Percentiles rank a stretch among this genome's conserved stretches.
Conservation (phyloP, 1,284 basidiomycete genomes). For the Volvariella surrecta region DNA sequence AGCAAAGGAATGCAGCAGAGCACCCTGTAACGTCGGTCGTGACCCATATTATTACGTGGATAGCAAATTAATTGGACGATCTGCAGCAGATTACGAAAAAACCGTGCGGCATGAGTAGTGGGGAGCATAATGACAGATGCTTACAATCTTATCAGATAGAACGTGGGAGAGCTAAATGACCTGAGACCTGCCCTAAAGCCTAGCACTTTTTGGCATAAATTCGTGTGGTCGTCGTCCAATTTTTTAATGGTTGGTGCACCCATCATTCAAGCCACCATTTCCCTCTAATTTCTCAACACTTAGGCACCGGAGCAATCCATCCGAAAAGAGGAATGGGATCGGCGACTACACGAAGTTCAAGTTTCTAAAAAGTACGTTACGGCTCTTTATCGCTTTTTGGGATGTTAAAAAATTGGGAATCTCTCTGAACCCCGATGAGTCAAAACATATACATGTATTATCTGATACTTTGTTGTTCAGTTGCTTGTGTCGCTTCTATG, state of each 20-base stretch:
- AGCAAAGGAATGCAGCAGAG: too few species aligned
- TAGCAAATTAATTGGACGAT: too few species aligned
- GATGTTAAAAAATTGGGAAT: conserved; percentile 79
- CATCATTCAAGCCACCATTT: too few species aligned
- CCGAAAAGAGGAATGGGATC: conserved; percentile 68
- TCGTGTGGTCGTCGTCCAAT: conserved; percentile 9
- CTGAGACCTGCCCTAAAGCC: too few species aligned
- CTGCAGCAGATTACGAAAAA: too few species aligned
- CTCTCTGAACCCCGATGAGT: conserved; percentile 76
- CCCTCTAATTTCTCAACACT: too few species aligned
- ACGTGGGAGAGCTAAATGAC: too few species aligned
- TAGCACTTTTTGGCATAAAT: conserved; percentile 23
- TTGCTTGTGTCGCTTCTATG: neutral
- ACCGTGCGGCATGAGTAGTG: too few species aligned
- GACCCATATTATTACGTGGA: too few species aligned
- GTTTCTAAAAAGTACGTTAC: conserved; percentile 72
- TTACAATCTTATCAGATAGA: too few species aligned
- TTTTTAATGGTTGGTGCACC: conserved; percentile 24
- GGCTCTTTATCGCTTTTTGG: conserved; percentile 9
- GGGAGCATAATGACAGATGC: too few species aligned
- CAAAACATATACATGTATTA: conserved; percentile 69
- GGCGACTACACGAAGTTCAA: conserved; percentile 62
- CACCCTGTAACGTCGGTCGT: too few species aligned
- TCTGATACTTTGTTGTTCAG: conserved; percentile 39
- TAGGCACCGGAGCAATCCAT: conserved; percentile 46